A percentile compares a stretch with the other conserved stretches of the same genome.
Evolutionary conservation across 1,139 yeast genomes (phyloP).

Genomic region (Candida gigantensis): DNA sequence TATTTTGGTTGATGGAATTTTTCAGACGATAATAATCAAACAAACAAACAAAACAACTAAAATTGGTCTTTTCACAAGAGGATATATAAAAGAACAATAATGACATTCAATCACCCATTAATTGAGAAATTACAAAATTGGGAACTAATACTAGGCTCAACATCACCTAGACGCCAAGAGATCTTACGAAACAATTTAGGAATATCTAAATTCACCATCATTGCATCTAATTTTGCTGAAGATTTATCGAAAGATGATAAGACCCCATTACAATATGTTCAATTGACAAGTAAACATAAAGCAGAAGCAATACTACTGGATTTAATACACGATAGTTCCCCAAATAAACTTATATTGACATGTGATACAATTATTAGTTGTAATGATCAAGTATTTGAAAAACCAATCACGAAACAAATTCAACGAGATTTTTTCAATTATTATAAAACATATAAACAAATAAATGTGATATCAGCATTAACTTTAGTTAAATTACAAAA

Average conservation of each 20-base stretch:
- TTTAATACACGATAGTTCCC: constrained; percentile 15
- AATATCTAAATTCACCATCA: constrained; percentile 39
- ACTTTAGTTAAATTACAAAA: constrained; percentile 47
- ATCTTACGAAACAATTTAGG: constrained; percentile 65
- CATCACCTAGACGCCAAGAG: constrained; percentile 78
- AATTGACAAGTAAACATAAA: constrained; percentile 68
- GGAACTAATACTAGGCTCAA: constrained; percentile 70
- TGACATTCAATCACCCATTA: constrained; percentile 24
- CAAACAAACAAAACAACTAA: no score
- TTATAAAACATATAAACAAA: constrained; percentile 48
- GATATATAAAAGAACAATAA: no score
- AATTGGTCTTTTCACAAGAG: no score
- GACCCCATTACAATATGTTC: constrained; percentile 63
- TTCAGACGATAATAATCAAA: no score
- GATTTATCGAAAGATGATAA: constrained; percentile 57
- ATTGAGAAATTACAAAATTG: constrained; percentile 25
- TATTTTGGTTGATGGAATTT: no score
- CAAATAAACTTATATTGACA: constrained; percentile 45
- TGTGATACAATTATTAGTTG: constrained; percentile 88
- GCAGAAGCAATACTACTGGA: constrained; percentile 50
- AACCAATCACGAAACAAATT: constrained; percentile 56
- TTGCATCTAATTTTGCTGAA: constrained; percentile 71
- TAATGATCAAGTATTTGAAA: constrained; percentile 66
- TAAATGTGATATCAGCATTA: constrained; percentile 69
- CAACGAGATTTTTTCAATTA: constrained; percentile 48